Conservation (phyloP, 176 grass and related monocot genomes). For the Chloris gayana region DNA sequence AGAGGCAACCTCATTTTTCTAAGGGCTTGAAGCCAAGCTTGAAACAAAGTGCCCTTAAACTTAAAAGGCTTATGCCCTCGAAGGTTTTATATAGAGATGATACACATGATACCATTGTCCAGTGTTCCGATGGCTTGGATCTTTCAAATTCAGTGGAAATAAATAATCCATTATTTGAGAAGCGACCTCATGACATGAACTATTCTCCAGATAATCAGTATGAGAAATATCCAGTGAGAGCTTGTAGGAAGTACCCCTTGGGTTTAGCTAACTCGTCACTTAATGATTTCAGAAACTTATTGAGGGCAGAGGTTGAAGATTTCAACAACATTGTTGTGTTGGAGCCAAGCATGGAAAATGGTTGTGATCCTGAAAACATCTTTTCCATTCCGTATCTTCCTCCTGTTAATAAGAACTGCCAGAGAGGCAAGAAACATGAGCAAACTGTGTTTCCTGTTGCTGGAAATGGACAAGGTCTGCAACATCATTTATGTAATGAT, state of each 20-base stretch:
- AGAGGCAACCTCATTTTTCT: slow-evolving; percentile 33
- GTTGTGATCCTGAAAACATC: slow-evolving; percentile 31
- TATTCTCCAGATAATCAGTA: slow-evolving; percentile 35
- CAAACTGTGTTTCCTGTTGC: slow-evolving; percentile 36
- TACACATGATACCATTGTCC: slow-evolving; percentile 23
- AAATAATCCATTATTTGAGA: slow-evolving; percentile 72
- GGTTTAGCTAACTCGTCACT: slow-evolving; percentile 47
- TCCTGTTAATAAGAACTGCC: slow-evolving; percentile 32
- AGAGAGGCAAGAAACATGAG: slow-evolving; percentile 34
- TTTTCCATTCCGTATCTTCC: slow-evolving; percentile 36
- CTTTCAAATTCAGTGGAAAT: slow-evolving; percentile 43
- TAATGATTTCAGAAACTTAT: slow-evolving; percentile 27
- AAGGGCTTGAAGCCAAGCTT: slow-evolving; percentile 53
- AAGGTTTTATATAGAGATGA: slow-evolving; percentile 34
- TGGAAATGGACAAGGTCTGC: slow-evolving; percentile 35
- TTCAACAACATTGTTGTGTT: slow-evolving; percentile 54
- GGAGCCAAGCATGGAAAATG: slow-evolving; percentile 50
- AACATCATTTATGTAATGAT: slow-evolving; percentile 33
- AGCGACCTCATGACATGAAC: slow-evolving; percentile 46
- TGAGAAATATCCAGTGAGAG: slow-evolving; percentile 24
- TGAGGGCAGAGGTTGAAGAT: slow-evolving; percentile 17
- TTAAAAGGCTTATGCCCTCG: slow-evolving; percentile 47
- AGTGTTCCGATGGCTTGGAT: slow-evolving; percentile 36
- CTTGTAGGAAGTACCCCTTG: slow-evolving; percentile 35
- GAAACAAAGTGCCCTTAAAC: slow-evolving; percentile 36